Conservation (phyloP, 2,329 filamentous ascomycete species). For the Chalaropsis ovoidea region DNA sequence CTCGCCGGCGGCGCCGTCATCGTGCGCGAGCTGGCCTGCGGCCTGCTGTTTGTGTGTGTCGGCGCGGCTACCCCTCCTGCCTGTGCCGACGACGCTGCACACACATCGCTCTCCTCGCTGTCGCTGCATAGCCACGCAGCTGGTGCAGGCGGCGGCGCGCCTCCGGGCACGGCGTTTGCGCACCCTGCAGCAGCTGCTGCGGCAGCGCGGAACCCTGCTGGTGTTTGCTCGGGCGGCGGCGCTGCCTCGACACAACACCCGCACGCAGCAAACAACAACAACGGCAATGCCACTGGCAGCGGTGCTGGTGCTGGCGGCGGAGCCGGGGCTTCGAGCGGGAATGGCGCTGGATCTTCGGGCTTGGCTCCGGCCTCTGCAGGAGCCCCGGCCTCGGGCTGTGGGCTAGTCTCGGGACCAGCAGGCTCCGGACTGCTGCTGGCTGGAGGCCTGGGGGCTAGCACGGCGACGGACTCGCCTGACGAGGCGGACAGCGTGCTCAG, state of each 20-base stretch:
- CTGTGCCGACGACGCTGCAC: slow-evolving; percentile 16
- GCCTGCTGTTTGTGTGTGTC: slow-evolving; percentile 52
- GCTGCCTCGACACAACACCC: neutral
- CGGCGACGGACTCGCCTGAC: slow-evolving; percentile 33
- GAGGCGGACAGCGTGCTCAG: slow-evolving; percentile 42
- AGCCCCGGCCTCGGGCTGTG: neutral
- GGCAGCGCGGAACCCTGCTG: neutral
- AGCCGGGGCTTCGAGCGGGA: neutral
- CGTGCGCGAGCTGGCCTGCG: slow-evolving; percentile 48
- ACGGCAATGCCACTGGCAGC: neutral
- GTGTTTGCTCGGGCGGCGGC: neutral
- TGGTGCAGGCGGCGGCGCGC: neutral
- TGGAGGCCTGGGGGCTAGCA: slow-evolving; percentile 27
- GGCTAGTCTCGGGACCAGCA: slow-evolving; percentile 25
- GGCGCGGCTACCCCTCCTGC: slow-evolving; percentile 35
- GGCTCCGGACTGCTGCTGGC: slow-evolving; percentile 28
- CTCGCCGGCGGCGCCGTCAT: slow-evolving; percentile 50
- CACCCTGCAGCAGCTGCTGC: neutral
- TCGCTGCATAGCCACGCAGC: slow-evolving; percentile 12
- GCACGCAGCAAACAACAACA: slow-evolving; percentile 9
- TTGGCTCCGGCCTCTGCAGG: slow-evolving; percentile 24
- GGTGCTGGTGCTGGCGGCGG: neutral
- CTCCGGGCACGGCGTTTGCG: neutral
- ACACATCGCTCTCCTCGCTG: slow-evolving; percentile 18
- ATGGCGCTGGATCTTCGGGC: neutral